Percentiles rank a stretch among this genome's conserved stretches.
Evolutionary conservation across 495 filamentous ascomycete genomes (phyloP).

Genomic region (Tuber melanosporum): DNA sequence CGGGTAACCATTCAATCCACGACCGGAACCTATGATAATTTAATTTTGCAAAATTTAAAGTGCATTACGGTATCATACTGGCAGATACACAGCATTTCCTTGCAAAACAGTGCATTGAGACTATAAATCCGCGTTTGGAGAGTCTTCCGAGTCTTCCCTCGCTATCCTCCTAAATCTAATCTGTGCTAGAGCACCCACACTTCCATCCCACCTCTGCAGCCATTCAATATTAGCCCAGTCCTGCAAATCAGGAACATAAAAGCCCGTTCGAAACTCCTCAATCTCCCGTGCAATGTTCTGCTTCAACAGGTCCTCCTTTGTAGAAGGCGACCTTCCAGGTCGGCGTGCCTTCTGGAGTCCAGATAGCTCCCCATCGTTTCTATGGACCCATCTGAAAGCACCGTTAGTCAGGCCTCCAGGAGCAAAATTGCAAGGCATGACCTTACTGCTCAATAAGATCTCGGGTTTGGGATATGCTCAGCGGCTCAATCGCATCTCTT

Average conservation of each 20-base stretch:
- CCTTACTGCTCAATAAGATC: slow-evolving; percentile 31
- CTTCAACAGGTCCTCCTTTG: slow-evolving; percentile 67
- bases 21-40: background rate
- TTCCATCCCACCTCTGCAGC: slow-evolving; percentile 56
- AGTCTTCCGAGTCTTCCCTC: slow-evolving; percentile 18
- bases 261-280: slow-evolving; percentile 77
- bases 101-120: background rate
- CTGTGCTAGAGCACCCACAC: slow-evolving; percentile 55
- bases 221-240: slow-evolving; percentile 50
- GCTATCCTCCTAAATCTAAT: slow-evolving; percentile 50
- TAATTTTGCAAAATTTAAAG: background rate
- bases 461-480: slow-evolving; percentile 19
- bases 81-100: background rate
- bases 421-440: background rate
- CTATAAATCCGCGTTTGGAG: background rate
- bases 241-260: slow-evolving; percentile 63
- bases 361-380: slow-evolving; percentile 68
- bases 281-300: slow-evolving; percentile 63
- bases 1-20: slow-evolving; percentile 1
- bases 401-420: no score
- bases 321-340: slow-evolving; percentile 70
- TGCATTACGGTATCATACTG: background rate
- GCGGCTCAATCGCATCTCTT: slow-evolving; percentile 28
- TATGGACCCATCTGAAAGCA: slow-evolving; percentile 60
- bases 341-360: slow-evolving; percentile 67